A percentile compares a stretch with the other conserved stretches of the same genome.
These are phyloP conservation scores for Ceratobasidium sp. DNA, from an alignment of 1,284 basidiomycete species.

Conservation along the genomic window DNA sequence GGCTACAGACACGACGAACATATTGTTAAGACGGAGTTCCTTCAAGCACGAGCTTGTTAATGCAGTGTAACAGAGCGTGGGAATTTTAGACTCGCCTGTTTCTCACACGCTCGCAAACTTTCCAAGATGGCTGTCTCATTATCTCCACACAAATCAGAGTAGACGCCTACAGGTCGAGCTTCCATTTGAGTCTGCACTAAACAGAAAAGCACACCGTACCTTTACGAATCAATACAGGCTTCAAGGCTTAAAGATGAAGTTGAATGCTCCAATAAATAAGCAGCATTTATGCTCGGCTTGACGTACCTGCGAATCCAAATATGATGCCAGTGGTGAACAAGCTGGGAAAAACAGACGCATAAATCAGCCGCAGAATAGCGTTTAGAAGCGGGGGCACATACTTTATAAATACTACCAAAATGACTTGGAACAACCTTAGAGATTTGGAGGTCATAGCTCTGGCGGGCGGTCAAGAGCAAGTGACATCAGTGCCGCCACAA, in stretches of 20 bases:
- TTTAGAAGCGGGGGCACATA: background rate
- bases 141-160: constrained; percentile 40
- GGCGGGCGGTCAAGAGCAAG: background rate
- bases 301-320: constrained; percentile 44
- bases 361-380: background rate
- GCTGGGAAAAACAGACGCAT: constrained; percentile 12
- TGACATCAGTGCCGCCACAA: background rate
- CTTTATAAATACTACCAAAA: constrained; percentile 25
- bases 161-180: constrained; percentile 37
- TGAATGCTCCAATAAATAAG: background rate
- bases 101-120: constrained; percentile 25
- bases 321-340: constrained; percentile 43
- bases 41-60: background rate
- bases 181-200: background rate
- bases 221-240: constrained; percentile 45
- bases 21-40: constrained; percentile 47
- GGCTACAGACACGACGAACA: constrained; percentile 50
- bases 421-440: constrained; percentile 6
- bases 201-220: no score
- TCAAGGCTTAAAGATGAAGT: constrained; percentile 41
- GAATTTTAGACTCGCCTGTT: background rate
- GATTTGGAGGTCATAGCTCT: background rate
- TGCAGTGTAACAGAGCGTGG: background rate
- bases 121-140: constrained; percentile 36
- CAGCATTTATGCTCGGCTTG: background rate